Base-by-base conservation (phyloP, 345 rosid genomes). In the Brassica carinata region DNA sequence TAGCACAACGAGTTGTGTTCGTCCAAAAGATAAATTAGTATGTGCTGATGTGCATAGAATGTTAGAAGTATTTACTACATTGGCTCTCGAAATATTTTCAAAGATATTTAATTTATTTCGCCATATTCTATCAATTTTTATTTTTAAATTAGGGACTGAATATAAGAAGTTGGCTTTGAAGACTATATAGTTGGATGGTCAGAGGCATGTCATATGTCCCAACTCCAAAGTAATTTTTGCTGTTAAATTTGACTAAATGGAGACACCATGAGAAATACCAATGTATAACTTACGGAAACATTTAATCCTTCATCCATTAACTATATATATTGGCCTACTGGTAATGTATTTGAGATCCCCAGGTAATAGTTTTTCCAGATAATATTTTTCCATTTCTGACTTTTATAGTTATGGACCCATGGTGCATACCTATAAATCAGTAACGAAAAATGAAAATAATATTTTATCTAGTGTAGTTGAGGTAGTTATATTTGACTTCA, bases 401-500 rank as follows among this genome's bases (percentile, higher is more conserved):
- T 75, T 75, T 65, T 5, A 51, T 13, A 13, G 0, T 75, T 45
- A 64, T n/a, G n/a, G n/a, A n/a, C n/a, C n/a, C n/a, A n/a, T 74
- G 66, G n/a, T 26, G 17, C 64, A 19, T 23, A 10, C 26, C 34
- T 66, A 17, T 11, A 36, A 36, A 36, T 59, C 7, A 9, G 27
- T 23, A 9, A 19, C 14, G 10, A 59, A 59, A n/a, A 26, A 7
- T 3, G 14, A 58, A 23, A 59, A 23, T 7, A 18, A 8, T 26
- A 61, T 61, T 26, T 61, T 61, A 61, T 61, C 29, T 18, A 63
- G 18, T 43, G 30, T 45, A 55, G 67, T 71, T 79, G 78, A 73
- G 70, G 58, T 57, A 29, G 82, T 48, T 70, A 33, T 38, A 31
- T 74, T 74, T 74, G 79, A 80, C 79, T 74, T 80, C 64, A 48